A percentile compares a stretch with the other conserved stretches of the same genome.
Evolutionary conservation across 805 yeast genomes (phyloP).

Genomic region (Kodamaea restingae): DNA sequence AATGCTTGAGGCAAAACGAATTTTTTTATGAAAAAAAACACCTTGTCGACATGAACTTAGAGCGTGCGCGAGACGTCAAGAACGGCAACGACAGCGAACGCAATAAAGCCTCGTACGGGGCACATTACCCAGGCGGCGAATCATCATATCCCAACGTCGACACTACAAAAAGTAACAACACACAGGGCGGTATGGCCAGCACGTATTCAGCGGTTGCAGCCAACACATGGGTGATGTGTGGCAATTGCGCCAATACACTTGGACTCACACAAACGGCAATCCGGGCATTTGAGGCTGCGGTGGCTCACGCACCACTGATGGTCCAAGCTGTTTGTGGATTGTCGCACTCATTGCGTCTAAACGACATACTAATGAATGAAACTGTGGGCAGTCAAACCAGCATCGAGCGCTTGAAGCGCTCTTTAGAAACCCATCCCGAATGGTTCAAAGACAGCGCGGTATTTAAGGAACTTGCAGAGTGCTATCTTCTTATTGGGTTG

Average conservation of each 20-base stretch:
- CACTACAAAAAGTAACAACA: too few relatives aligned
- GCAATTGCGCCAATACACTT: slow-evolving; percentile 41
- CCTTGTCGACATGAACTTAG: slow-evolving; percentile 2
- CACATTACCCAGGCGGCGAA: too few relatives aligned
- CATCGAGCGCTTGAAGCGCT: slow-evolving; percentile 36
- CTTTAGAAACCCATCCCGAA: slow-evolving; percentile 35
- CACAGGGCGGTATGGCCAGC: too few relatives aligned
- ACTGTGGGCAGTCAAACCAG: slow-evolving; percentile 38
- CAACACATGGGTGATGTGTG: slow-evolving; percentile 46
- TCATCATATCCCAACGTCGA: too few relatives aligned
- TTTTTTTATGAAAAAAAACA: slow-evolving; percentile 1
- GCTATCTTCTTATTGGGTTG: slow-evolving; percentile 45
- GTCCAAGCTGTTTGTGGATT: slow-evolving; percentile 41
- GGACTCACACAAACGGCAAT: slow-evolving; percentile 40
- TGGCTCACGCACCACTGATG: slow-evolving; percentile 39
- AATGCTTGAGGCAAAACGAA: slow-evolving; percentile 3
- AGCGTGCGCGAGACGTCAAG: slow-evolving; percentile 1
- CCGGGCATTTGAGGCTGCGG: slow-evolving; percentile 40
- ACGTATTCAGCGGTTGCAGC: slow-evolving; percentile 24
- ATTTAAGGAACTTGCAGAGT: slow-evolving; percentile 50
- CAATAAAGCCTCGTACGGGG: too few relatives aligned
- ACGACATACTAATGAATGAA: slow-evolving; percentile 35
- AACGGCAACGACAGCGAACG: neutral
- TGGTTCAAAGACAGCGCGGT: slow-evolving; percentile 37
- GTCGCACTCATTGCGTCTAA: slow-evolving; percentile 36